Evolutionary conservation across 495 filamentous ascomycete genomes (phyloP), one percentile per base, ranked within the genome.

Genomic region (Hyaloscypha hepaticicola): DNA sequence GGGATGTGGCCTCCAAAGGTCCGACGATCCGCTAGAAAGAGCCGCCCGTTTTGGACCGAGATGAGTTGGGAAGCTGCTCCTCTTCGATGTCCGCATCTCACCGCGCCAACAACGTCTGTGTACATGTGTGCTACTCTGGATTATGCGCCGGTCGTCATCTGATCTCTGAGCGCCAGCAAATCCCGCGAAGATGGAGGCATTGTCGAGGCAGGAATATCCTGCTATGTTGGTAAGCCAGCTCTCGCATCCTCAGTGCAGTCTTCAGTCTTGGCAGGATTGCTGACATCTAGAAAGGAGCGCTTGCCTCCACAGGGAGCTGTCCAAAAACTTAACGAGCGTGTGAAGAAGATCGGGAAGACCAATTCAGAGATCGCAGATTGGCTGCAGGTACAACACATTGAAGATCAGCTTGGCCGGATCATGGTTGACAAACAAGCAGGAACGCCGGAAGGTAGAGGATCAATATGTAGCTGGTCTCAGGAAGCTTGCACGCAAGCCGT

Each of bases 341-440:
- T 98, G 72, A 90, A 90, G 75, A 82, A 91, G 72, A 94, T 97
- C 71, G 85, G 87, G 64, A 90, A 87, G 73, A 80, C 96, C 81
- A 97, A 99, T 78, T 74, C 80, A 67, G 91, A 97, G 75, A 92
- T 99, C 70, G 94, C 95, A 69, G 93, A 98, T 77, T 99, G 93
- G 90, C 82, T 99, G 58, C 91, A 95, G 87, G 95, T 98, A 88
- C 64, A 79, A 55, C 64, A 48, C 25, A 21, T 11, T 45, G 65
- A 78, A 60, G 65, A 11, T 12, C 38, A 19, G 33, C 38, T 55
- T 28, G 51, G 48, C 55, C 26, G 26, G 24, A 48, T 59, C 12
- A 5, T 49, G 33, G 51, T 62, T 69, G 33, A 70, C 63, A 70
- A 58, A 25, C 56, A 49, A 48, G 56, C 25, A 75, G 95, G 95